Percentiles rank a stretch among this genome's conserved stretches.
Evolutionary conservation across 1,284 basidiomycete species (phyloP).

Genomic region (Ustilago curta): DNA sequence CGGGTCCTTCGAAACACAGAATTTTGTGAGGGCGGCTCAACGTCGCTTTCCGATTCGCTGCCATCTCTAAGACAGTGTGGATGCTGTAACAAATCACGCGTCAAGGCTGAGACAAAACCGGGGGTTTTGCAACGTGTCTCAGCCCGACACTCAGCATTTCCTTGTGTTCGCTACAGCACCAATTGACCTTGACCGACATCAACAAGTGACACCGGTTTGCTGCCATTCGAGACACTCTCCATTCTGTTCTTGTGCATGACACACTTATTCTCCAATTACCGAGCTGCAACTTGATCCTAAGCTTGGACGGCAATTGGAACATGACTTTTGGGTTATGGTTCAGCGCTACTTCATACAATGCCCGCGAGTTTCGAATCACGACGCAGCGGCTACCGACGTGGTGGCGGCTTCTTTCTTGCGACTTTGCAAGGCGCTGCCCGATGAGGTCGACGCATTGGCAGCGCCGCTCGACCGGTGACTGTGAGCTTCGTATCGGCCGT

Average conservation of each 20-base stretch:
- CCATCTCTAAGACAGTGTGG: background rate
- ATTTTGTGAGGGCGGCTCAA: background rate
- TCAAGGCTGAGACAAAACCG: slow-evolving; percentile 3
- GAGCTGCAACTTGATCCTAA: background rate
- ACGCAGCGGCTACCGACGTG: slow-evolving; percentile 15
- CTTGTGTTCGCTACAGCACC: background rate
- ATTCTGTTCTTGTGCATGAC: no score
- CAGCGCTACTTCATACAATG: background rate
- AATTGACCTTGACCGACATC: background rate
- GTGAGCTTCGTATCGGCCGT: slow-evolving; percentile 52
- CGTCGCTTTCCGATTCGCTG: background rate
- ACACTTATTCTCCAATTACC: no score
- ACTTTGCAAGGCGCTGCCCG: slow-evolving; percentile 12
- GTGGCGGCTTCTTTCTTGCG: slow-evolving; percentile 24
- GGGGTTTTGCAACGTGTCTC: background rate
- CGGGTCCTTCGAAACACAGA: no score
- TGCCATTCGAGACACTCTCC: no score
- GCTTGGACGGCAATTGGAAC: background rate
- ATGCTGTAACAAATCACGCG: background rate
- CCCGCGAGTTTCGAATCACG: slow-evolving; percentile 6
- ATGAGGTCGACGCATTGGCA: slow-evolving; percentile 1
- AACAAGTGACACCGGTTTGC: no score
- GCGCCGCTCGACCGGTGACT: slow-evolving; percentile 23
- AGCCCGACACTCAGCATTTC: background rate
- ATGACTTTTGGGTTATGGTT: slow-evolving; percentile 3